Conservation (phyloP, 2,329 filamentous ascomycete species). For the Plenodomus lindquistii region DNA sequence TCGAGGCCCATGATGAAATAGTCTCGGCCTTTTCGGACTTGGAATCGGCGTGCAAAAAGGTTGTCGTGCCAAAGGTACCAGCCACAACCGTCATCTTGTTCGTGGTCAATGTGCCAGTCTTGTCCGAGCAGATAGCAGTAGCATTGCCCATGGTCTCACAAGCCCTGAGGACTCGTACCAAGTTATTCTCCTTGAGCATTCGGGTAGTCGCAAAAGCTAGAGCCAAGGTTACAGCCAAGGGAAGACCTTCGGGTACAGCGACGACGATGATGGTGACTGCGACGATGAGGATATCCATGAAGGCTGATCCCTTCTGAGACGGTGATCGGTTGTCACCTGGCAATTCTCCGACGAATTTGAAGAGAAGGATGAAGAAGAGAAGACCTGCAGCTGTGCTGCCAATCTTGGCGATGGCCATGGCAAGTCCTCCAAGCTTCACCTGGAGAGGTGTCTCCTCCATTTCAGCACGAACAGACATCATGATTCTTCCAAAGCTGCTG, state of each 20-base stretch:
- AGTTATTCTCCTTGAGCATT: constrained; percentile 43
- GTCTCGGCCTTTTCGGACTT: constrained; percentile 43
- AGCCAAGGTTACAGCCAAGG: constrained; percentile 40
- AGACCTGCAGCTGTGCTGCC: constrained; percentile 47
- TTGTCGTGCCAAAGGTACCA: constrained; percentile 41
- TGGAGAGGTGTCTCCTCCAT: constrained; percentile 59
- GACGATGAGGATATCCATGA: constrained; percentile 49
- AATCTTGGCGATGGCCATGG: constrained; percentile 57
- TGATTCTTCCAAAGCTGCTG: constrained; percentile 60
- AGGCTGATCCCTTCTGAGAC: constrained; percentile 40
- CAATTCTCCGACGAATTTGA: constrained; percentile 43
- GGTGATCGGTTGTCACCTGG: constrained; percentile 26
- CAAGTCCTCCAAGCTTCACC: constrained; percentile 57
- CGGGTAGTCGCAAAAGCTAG: constrained; percentile 43
- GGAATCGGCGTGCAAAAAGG: constrained; percentile 58
- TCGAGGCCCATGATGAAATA: constrained; percentile 46
- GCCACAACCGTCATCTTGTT: constrained; percentile 50
- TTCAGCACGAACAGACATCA: constrained; percentile 60
- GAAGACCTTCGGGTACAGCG: constrained; percentile 48
- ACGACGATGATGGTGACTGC: constrained; percentile 49
- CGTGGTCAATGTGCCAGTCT: constrained; percentile 41
- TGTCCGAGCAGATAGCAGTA: constrained; percentile 43
- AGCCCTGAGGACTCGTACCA: constrained; percentile 37
- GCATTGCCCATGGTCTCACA: constrained; percentile 45
- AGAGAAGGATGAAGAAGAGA: constrained; percentile 46